These are phyloP conservation scores for Leccinellum albellum DNA, from an alignment of 768 basidiomycete genomes.

Conservation along the genomic window DNA sequence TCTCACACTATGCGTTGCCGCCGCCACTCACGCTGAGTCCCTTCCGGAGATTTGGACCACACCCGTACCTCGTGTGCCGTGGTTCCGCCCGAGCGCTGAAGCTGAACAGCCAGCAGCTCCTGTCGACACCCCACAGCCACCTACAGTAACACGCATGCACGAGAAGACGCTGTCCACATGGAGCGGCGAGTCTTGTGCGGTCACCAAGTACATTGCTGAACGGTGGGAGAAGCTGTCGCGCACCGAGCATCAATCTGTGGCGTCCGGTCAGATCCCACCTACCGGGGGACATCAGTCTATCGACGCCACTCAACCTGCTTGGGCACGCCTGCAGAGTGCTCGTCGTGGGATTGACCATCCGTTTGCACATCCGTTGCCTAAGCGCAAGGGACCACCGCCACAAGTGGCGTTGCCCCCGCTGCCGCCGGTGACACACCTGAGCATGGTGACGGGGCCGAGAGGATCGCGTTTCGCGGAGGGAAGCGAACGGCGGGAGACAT, in stretches of 20 bases:
- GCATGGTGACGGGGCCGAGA: conserved; percentile 6
- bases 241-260: conserved; percentile 17
- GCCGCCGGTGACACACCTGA: conserved; percentile 32
- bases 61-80: conserved; percentile 50
- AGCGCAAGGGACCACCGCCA: conserved; percentile 16
- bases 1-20: conserved; percentile 45
- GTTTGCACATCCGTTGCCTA: conserved; percentile 35
- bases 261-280: conserved; percentile 18
- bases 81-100: conserved; percentile 43
- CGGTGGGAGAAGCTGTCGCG: conserved; percentile 29
- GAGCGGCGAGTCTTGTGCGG: conserved; percentile 17
- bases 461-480: conserved; percentile 35
- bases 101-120: not conserved
- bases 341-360: conserved; percentile 59
- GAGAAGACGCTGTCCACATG: conserved; percentile 3
- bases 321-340: conserved; percentile 40
- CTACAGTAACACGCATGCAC: conserved; percentile 3
- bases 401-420: not conserved
- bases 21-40: conserved; percentile 41
- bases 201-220: conserved; percentile 29
- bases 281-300: conserved; percentile 15
- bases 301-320: conserved; percentile 40
- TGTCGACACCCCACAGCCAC: not conserved
- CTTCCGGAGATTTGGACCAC: conserved; percentile 51
- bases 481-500: conserved; percentile 28